Evolutionary conservation across 495 filamentous ascomycete species (phyloP).

Genomic region (Trichoderma erinaceum): DNA sequence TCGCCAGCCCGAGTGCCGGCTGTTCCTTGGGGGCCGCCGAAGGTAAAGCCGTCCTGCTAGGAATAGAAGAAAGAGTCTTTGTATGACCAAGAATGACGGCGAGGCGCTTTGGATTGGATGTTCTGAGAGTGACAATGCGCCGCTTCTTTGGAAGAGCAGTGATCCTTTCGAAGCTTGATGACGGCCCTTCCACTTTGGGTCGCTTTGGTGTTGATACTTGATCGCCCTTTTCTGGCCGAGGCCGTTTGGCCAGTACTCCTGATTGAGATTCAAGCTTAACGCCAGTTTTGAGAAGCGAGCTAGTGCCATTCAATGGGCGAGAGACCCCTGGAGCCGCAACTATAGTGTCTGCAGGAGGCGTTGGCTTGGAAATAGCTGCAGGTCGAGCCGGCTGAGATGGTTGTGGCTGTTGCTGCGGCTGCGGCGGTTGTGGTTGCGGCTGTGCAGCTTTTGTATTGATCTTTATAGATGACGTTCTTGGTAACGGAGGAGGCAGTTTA

Average conservation of each 20-base stretch:
- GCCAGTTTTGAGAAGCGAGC: background rate
- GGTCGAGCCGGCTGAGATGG: background rate
- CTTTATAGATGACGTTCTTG: conserved; percentile 20
- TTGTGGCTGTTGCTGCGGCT: background rate
- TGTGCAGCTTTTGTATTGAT: conserved; percentile 21
- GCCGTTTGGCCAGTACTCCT: conserved; percentile 2
- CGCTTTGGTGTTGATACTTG: conserved; percentile 1
- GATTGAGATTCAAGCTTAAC: background rate
- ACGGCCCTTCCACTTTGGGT: background rate
- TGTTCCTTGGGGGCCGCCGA: conserved; percentile 6
- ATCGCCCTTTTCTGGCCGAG: conserved; percentile 14
- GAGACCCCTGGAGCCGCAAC: conserved; percentile 4
- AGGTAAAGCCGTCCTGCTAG: conserved; percentile 10
- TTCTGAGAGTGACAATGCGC: conserved; percentile 13
- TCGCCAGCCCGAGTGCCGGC: background rate
- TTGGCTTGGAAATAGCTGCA: background rate
- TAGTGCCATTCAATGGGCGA: background rate
- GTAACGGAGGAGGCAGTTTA: conserved; percentile 22
- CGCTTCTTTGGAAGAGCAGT: background rate
- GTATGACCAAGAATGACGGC: conserved; percentile 4
- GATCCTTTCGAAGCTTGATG: background rate
- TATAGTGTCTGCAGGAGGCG: conserved; percentile 1
- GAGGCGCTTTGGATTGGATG: conserved; percentile 11
- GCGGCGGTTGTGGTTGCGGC: conserved; percentile 13
- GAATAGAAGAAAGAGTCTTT: background rate